Base-by-base conservation (phyloP, 768 basidiomycete genomes). In the Cystobasidium ongulense region DNA sequence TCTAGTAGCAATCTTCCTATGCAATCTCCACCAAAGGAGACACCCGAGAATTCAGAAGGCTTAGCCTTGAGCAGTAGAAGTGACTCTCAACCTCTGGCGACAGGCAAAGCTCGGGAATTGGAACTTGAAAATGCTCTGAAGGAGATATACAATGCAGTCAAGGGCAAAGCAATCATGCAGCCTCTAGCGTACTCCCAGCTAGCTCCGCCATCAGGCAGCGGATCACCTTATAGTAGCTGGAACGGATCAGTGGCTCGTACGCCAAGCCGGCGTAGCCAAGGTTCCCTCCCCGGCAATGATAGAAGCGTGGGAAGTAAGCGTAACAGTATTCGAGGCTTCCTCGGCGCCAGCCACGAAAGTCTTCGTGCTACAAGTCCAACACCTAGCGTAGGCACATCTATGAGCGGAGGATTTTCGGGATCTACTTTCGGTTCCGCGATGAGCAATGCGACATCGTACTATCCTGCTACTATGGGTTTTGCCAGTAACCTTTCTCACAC, bases 81-180 rank as follows among this genome's bases (percentile, higher is more conserved):
- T 50, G 46, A 50, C 18, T 17, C 46, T 4, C 46, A 50, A 21
- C 3, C n/a, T n/a, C n/a, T n/a, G n/a, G n/a, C 46, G 3, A 21
- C 46, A 17, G 57, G 25, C 25, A 10, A 53, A 1, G 62, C 41
- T 1, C 65, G 75, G 75, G 75, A 76, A 25, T 1, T 18, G 15
- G 93, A 95, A 72, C 88, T 97, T 85, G 94, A 97, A 81, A 85
- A 77, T 73, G 79, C 91, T 75, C 86, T 99, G 75, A 94, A 92
- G 91, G 96, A 99, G 79, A 95, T 99, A 86, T 99, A 93, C 83
- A 86, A 84, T 77, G 88, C 92, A 8, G 88, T 98, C 82, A 93
- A 94, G 41, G 2, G 27, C 18, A 73, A 75, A 46, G 76, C 78
- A 0, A 75, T 78, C 38, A 76, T 75, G 67, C 78, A 79, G 76